Percentiles rank a stretch among this genome's conserved stretches.
Conservation (phyloP, 164 flowering plant species). For the Buxus sempervirens region DNA sequence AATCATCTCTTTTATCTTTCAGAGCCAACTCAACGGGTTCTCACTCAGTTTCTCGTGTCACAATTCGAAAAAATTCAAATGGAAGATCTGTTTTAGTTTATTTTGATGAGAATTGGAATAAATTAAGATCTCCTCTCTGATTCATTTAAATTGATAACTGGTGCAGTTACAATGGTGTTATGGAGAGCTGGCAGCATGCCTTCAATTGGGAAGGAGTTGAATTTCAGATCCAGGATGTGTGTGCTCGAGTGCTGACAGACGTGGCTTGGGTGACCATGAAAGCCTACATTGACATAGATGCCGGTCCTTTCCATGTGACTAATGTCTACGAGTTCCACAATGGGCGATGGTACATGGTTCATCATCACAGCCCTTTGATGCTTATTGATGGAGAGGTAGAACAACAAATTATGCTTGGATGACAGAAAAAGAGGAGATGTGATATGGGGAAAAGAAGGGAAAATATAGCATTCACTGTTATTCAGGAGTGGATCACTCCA, state of each 20-base stretch:
- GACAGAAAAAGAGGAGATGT: not conserved
- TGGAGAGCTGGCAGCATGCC: conserved; percentile 71
- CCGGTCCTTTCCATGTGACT: conserved; percentile 59
- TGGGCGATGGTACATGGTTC: conserved; percentile 87
- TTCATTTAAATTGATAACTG: not conserved
- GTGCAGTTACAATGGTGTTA: conserved; percentile 67
- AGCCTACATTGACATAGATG: conserved; percentile 52
- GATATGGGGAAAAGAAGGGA: not conserved
- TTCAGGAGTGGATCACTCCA: not conserved
- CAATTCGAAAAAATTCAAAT: too few species aligned
- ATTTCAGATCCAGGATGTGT: conserved; percentile 75
- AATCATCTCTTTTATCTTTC: too few species aligned
- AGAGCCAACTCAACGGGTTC: too few species aligned
- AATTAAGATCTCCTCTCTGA: not conserved
- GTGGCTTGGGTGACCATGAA: conserved; percentile 98
- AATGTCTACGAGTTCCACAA: conserved; percentile 81
- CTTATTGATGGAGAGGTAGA: conserved; percentile 44
- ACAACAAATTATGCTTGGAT: conserved; percentile 40
- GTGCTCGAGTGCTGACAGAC: conserved; percentile 67
- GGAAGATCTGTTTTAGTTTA: not conserved
- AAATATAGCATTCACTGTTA: not conserved
- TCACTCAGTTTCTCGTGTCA: too few species aligned
- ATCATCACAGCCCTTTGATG: conserved; percentile 83
- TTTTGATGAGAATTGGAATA: not conserved
- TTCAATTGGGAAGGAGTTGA: conserved; percentile 66